phyloP scores from a whole-genome alignment of 1,139 yeast species.

The Blastobotrys ciferrii region DNA sequence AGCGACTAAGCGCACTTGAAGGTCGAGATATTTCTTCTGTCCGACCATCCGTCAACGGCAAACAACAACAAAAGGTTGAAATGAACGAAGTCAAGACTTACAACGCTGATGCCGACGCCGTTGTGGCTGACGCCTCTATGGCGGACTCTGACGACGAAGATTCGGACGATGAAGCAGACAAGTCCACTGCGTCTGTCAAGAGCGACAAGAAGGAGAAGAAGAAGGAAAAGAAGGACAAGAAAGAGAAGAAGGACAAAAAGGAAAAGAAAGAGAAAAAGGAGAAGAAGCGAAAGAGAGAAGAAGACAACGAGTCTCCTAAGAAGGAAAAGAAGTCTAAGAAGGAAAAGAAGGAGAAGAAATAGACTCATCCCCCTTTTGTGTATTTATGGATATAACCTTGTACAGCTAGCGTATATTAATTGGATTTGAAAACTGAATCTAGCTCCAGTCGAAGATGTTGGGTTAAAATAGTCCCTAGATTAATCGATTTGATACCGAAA shows the following conservation, averaged over 20 bases:
- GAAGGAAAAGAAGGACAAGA: constrained; percentile 29
- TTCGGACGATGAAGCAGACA: constrained; percentile 26
- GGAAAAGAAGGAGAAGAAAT: constrained; percentile 18
- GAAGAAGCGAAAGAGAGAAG: constrained; percentile 19
- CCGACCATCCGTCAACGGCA: constrained; percentile 37
- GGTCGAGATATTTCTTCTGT: constrained; percentile 59
- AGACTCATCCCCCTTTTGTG: not conserved
- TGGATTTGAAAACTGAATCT: constrained; percentile 2
- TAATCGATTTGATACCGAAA: too few relatives aligned
- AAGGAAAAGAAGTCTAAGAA: constrained; percentile 23
- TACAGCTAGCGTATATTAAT: not conserved
- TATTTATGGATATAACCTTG: constrained; percentile 12
- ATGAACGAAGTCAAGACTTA: constrained; percentile 77
- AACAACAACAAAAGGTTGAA: constrained; percentile 64
- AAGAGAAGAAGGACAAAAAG: constrained; percentile 27
- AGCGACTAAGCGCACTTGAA: constrained; percentile 90
- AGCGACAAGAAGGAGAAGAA: constrained; percentile 22
- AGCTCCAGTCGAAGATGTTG: too few relatives aligned
- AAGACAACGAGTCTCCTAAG: constrained; percentile 14
- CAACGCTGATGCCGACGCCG: constrained; percentile 63
- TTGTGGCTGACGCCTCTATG: constrained; percentile 26
- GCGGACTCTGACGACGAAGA: constrained; percentile 29
- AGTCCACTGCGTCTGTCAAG: not conserved
- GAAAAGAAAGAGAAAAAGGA: constrained; percentile 26
- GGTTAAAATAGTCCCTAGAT: too few relatives aligned